Conservation (phyloP, 2,329 filamentous ascomycete genomes). For the Leptodontidium sp. region DNA sequence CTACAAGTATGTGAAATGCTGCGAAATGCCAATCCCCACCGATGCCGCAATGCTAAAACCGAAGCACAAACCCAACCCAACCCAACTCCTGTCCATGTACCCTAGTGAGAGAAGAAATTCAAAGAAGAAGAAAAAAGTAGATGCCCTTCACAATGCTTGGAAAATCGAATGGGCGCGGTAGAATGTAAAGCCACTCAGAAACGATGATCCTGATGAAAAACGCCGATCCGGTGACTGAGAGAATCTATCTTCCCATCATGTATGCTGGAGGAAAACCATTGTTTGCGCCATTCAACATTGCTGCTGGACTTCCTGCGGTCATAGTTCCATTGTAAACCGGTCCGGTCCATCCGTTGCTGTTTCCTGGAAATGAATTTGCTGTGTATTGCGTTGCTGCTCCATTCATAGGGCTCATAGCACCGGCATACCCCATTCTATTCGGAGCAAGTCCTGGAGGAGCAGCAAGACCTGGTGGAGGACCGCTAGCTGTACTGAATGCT, state of each 20-base stretch:
- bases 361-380: slow-evolving; percentile 38
- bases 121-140: slow-evolving; percentile 30
- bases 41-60: slow-evolving; percentile 40
- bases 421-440: slow-evolving; percentile 42
- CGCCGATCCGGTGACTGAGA: slow-evolving; percentile 31
- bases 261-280: slow-evolving; percentile 47
- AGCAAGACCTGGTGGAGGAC: slow-evolving; percentile 81
- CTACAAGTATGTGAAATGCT: slow-evolving; percentile 45
- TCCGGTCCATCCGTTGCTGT: slow-evolving; percentile 43
- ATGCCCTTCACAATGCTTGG: slow-evolving; percentile 31
- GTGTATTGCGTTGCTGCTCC: slow-evolving; percentile 39
- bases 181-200: slow-evolving; percentile 31
- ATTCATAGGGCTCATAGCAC: slow-evolving; percentile 39
- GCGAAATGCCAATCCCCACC: slow-evolving; percentile 42
- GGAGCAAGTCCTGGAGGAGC: slow-evolving; percentile 74
- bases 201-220: slow-evolving; percentile 31
- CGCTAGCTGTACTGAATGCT: slow-evolving; percentile 54
- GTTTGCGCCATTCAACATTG: slow-evolving; percentile 44
- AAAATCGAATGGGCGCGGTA: slow-evolving; percentile 33
- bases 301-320: slow-evolving; percentile 42
- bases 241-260: slow-evolving; percentile 48
- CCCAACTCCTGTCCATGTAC: slow-evolving; percentile 41
- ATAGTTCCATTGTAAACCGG: slow-evolving; percentile 42
- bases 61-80: slow-evolving; percentile 9
- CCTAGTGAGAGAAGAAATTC: slow-evolving; percentile 31